These are phyloP conservation scores for Metarhizium brunneum DNA, from an alignment of 2,329 filamentous ascomycete species.

Conservation along the genomic window DNA sequence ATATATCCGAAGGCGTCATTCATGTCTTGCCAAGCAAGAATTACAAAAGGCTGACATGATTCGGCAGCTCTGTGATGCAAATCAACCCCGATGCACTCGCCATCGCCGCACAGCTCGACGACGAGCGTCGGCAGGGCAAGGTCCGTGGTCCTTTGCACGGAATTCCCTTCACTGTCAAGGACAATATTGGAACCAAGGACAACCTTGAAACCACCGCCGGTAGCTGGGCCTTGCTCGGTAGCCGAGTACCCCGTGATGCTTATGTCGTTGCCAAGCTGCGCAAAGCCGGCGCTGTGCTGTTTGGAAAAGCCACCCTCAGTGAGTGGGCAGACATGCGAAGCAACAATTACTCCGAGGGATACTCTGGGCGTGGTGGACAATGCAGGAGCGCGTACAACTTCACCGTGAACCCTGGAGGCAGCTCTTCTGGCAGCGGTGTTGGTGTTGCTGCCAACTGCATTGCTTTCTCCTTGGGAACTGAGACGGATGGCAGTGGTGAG, in stretches of 20 bases:
- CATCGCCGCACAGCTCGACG: conserved; percentile 53
- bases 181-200: conserved; percentile 61
- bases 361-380: conserved; percentile 55
- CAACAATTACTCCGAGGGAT: conserved; percentile 60
- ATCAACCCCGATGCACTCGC: conserved; percentile 56
- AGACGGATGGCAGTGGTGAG: conserved; percentile 58
- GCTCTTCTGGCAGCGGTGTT: conserved; percentile 55
- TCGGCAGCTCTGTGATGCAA: conserved; percentile 47
- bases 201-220: conserved; percentile 68
- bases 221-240: conserved; percentile 56
- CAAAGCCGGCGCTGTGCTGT: conserved; percentile 55
- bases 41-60: neutral
- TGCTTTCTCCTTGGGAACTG: conserved; percentile 60
- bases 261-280: conserved; percentile 52
- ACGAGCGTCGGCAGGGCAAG: conserved; percentile 45
- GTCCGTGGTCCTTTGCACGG: conserved; percentile 62
- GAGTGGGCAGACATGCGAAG: conserved; percentile 70
- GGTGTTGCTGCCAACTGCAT: conserved; percentile 55
- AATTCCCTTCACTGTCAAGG: conserved; percentile 67
- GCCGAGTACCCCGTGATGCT: conserved; percentile 58
- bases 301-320: conserved; percentile 61
- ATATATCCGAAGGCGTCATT: too few relatives aligned
- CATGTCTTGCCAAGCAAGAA: too few relatives aligned
- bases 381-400: conserved; percentile 59
- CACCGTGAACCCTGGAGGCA: conserved; percentile 58